Evolutionary conservation across 2,329 filamentous ascomycete species (phyloP).

Genomic region (Metarhizium guizhouense): DNA sequence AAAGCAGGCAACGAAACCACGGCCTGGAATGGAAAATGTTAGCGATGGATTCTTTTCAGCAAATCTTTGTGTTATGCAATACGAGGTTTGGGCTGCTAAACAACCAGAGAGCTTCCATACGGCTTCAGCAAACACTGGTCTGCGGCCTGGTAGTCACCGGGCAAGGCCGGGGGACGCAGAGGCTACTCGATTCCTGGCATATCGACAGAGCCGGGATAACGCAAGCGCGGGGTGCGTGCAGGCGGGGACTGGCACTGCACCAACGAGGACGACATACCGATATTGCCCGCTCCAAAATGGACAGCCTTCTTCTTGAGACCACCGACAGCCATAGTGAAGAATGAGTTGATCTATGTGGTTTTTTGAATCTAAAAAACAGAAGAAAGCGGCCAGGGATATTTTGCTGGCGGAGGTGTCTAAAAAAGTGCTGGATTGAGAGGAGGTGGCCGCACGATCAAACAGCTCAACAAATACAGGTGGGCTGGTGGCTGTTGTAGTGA

Average conservation of each 20-base stretch:
- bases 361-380: background rate
- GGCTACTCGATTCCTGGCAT: background rate
- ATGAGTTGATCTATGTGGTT: background rate
- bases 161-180: background rate
- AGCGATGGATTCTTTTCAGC: slow-evolving; percentile 6
- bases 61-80: background rate
- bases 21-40: slow-evolving; percentile 30
- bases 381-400: background rate
- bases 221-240: too few relatives aligned
- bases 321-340: slow-evolving; percentile 28
- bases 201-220: background rate
- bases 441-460: background rate
- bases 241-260: background rate
- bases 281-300: slow-evolving; percentile 82
- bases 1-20: slow-evolving; percentile 84
- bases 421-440: background rate
- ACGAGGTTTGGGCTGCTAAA: too few relatives aligned
- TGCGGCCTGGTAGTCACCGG: background rate
- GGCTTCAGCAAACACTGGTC: background rate
- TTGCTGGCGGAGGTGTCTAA: background rate
- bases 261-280: slow-evolving; percentile 42
- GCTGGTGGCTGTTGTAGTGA: background rate
- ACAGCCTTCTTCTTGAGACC: slow-evolving; percentile 53
- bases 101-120: too few relatives aligned
- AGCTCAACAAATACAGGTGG: background rate